Base-by-base conservation (phyloP, 2,329 filamentous ascomycete genomes). In the Aaosphaeria pasadenensis region DNA sequence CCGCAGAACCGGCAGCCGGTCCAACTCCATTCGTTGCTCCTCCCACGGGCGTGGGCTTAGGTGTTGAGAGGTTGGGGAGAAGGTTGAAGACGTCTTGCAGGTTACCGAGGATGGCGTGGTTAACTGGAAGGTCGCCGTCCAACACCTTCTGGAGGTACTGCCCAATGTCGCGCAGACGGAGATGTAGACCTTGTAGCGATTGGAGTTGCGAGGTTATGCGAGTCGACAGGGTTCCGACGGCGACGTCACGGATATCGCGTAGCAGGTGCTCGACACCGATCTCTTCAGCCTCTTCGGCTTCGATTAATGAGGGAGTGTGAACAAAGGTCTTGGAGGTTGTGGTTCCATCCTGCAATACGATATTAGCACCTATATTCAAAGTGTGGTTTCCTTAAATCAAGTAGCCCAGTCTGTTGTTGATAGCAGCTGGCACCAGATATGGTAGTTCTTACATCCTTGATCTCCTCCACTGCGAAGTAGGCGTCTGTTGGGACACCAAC, bases 71-170 rank as follows among this genome's bases (percentile, higher is more conserved):
- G 74, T 99, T 99, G 42, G 94, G 94, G 28, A 99, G 84, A 39
- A 99, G 85, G 74, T 99, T 99, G 81, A 99, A 99, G 53, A 97
- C 90, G 66, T 99, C 94, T 77, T 99, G 94, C n/a, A 99, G 85
- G 67, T 96, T 96, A 58, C 92, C 94, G 30, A 99, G 83, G 53
- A 99, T 97, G 48, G 91, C 90, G 69, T 99, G 94, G 76, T 99
- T 99, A 67, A 97, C 87, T 4, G 94, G 94, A 33, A 99, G 81
- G 62, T 95, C 86, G 59, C 88, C 88, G 67, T 96, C 89, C 49
- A 96, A 84, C 7, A 99, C 94, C 73, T 96, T 97, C 71, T 96
- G 89, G 30, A 99, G 84, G 72, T 99, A 99, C 60, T 88, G 83
- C 50, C 91, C 91, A 64, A 99, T 99, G 70, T 99, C 94, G 68